Conservation (phyloP, 2,329 filamentous ascomycete species). For the Claviceps arundinis region DNA sequence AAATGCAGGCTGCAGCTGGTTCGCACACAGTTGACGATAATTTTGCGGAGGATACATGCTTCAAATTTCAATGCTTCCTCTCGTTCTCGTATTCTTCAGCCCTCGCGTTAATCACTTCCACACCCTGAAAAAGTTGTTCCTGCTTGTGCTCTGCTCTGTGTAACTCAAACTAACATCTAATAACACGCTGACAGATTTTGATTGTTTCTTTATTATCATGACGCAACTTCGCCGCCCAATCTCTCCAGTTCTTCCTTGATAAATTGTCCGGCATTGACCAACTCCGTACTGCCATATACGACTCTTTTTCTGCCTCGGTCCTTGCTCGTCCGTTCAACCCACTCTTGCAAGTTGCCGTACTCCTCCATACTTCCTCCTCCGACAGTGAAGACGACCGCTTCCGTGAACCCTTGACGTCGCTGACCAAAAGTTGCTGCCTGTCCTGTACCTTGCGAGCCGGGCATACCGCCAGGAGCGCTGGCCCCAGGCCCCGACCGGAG, state of each 20-base stretch:
- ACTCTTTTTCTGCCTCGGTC: slow-evolving; percentile 62
- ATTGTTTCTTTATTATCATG: slow-evolving; percentile 11
- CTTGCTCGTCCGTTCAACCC: slow-evolving; percentile 66
- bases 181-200: background rate
- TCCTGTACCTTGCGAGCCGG: slow-evolving; percentile 41
- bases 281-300: slow-evolving; percentile 87
- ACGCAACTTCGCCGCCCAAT: slow-evolving; percentile 43
- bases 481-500: slow-evolving; percentile 31
- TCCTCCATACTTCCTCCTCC: slow-evolving; percentile 98
- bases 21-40: background rate
- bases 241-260: slow-evolving; percentile 50
- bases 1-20: background rate
- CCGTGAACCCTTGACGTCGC: slow-evolving; percentile 73
- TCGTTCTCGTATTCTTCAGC: background rate
- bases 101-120: background rate
- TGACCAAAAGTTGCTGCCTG: slow-evolving; percentile 82
- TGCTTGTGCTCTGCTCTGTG: background rate
- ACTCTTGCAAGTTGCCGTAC: slow-evolving; percentile 94
- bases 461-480: slow-evolving; percentile 33
- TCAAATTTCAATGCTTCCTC: no score
- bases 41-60: background rate
- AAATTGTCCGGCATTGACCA: slow-evolving; percentile 57
- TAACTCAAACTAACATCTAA: background rate
- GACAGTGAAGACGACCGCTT: slow-evolving; percentile 87
- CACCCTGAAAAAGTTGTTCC: background rate